Base-by-base conservation (phyloP, 257 asterid genomes). In the Thymus quinquecostatus region DNA sequence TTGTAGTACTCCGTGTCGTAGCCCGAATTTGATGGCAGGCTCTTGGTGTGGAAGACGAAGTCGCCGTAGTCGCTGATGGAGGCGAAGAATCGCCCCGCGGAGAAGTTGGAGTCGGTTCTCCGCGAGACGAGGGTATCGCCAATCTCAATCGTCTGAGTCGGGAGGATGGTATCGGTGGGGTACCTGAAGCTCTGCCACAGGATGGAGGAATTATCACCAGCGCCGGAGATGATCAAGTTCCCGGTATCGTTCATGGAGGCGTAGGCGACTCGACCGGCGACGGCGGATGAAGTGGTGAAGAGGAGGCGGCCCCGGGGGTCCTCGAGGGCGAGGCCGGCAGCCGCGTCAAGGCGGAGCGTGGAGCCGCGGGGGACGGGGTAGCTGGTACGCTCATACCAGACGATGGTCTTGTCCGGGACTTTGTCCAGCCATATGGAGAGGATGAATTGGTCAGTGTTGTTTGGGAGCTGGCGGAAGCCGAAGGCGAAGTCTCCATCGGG, bases 111-210 rank as follows among this genome's bases (percentile, higher is more conserved):
- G 5, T 36, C 40, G 0, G 40, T 36, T 36, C 40, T 1, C 40
- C 40, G 40, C 40, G 40, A 36, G 40, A 36, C 5, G 2, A 36
- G 40, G 40, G 4, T 2, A 0, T 2, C 40, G 40, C 4, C 4
- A 4, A 36, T 36, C 40, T 36, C 40, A 5, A 36, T 36, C 0
- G 40, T 36, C 40, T 36, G 40, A 36, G 4, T 36, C 5, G 40
- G 40, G 5, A 36, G 40, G 5, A 36, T 34, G 4, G 2, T 34
- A 34, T 34, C 4, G 38, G 83, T 4, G 8, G 81, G 84, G 50
- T 75, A 3, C 6, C 58, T 9, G 14, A 90, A 88, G 59, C 86
- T 90, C 40, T 85, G 78, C 96, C 97, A 90, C 27, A 88, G 7
- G 71, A 64, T 0, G 2, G 56, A 4, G 6, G 83, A 68, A 62